These are phyloP conservation scores for Geranium rotundifolium DNA, from an alignment of 345 rosid genomes.

Conservation along the genomic window DNA sequence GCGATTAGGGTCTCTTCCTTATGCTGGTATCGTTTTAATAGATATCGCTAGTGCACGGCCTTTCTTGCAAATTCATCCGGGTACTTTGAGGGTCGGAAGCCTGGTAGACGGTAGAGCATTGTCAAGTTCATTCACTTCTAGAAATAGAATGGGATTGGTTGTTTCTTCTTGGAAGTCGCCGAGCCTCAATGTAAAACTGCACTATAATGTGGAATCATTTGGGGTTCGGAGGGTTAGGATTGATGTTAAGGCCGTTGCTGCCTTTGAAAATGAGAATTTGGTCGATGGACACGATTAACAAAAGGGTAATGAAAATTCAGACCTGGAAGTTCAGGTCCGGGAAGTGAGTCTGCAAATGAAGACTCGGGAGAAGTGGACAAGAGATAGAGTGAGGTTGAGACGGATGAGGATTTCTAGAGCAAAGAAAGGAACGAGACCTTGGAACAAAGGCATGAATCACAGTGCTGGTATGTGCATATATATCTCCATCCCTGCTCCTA, in stretches of 20 bases:
- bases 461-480: slow-evolving; percentile 51
- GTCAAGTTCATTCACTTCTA: not conserved
- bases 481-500: not conserved
- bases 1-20: not conserved
- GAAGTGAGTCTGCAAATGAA: slow-evolving; percentile 13
- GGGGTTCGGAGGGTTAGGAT: not conserved
- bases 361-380: slow-evolving; percentile 33
- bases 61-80: not conserved
- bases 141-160: not conserved
- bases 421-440: slow-evolving; percentile 78
- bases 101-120: not conserved
- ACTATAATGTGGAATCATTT: not conserved
- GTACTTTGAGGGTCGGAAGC: not conserved
- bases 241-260: not conserved
- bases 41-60: not conserved
- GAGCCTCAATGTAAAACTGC: not conserved
- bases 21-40: no score
- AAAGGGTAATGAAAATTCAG: slow-evolving; percentile 8
- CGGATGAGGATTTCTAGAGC: slow-evolving; percentile 86
- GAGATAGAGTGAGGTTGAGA: slow-evolving; percentile 60
- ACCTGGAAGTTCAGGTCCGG: slow-evolving; percentile 13
- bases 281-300: slow-evolving; percentile 12
- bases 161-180: not conserved
- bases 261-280: slow-evolving; percentile 7
- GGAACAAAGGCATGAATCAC: slow-evolving; percentile 98